These are phyloP conservation scores for Coemansia sp. DNA, from an alignment of 192 early-diverging fungal species.

Conservation along the genomic window DNA sequence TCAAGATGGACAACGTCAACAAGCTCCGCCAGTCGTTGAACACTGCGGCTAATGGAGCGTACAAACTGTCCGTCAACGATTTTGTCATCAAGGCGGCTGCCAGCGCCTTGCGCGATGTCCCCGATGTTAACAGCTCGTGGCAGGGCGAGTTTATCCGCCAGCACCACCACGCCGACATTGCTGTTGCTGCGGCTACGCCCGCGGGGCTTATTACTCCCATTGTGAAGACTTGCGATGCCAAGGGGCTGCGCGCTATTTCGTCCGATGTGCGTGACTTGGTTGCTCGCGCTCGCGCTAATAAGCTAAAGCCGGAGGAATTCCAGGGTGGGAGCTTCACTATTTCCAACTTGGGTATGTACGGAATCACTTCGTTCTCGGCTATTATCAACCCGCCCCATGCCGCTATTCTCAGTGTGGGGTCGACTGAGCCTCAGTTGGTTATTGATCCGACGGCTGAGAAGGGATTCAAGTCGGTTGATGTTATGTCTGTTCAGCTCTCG, in stretches of 20 bases:
- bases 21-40: constrained; percentile 89
- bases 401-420: constrained; percentile 92
- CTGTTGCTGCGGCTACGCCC: constrained; percentile 93
- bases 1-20: constrained; percentile 85
- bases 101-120: constrained; percentile 84
- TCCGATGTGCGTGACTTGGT: constrained; percentile 84
- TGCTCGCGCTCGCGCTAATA: constrained; percentile 76
- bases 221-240: constrained; percentile 74
- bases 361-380: constrained; percentile 90
- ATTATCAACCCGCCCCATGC: constrained; percentile 97
- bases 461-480: constrained; percentile 68
- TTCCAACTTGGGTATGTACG: constrained; percentile 98
- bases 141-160: constrained; percentile 88
- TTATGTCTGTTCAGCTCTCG: constrained; percentile 86
- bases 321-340: constrained; percentile 98
- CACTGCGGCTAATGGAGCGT: constrained; percentile 76
- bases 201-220: constrained; percentile 96
- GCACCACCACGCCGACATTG: constrained; percentile 90
- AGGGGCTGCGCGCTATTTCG: constrained; percentile 85
- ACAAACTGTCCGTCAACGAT: constrained; percentile 98
- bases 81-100: constrained; percentile 96
- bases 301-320: constrained; percentile 93
- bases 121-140: constrained; percentile 83
- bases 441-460: constrained; percentile 60
- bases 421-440: constrained; percentile 72